A percentile compares a stretch with the other conserved stretches of the same genome.
Evolutionary conservation across 208 protist genomes (phyloP).

Genomic region (Crithidia fasciculata): DNA sequence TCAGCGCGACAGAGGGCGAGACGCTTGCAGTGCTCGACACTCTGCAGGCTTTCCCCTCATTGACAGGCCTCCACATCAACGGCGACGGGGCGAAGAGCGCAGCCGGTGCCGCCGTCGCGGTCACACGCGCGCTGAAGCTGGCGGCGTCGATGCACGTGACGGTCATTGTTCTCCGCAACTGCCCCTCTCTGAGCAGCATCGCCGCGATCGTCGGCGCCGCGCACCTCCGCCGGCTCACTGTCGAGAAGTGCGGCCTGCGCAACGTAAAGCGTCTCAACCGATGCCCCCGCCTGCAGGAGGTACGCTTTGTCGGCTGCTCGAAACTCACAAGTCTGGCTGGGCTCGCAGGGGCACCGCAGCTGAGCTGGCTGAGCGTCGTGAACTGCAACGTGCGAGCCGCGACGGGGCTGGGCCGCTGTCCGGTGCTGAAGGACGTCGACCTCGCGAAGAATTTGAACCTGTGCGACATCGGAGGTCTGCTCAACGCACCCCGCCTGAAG

Average conservation of each 20-base stretch:
- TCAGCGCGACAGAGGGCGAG: neutral
- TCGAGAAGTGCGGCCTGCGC: constrained; percentile 4
- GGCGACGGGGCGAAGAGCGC: constrained; percentile 4
- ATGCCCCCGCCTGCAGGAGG: neutral
- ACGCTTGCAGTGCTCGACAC: neutral
- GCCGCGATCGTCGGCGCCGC: neutral
- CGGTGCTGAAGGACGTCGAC: constrained; percentile 4
- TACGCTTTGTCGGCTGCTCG: neutral
- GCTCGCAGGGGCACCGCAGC: neutral
- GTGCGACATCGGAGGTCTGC: neutral
- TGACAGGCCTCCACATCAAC: constrained; percentile 5
- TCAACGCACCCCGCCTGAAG: neutral
- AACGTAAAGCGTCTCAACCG: constrained; percentile 5
- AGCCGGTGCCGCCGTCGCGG: neutral
- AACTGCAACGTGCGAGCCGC: constrained; percentile 6
- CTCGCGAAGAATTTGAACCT: constrained; percentile 1
- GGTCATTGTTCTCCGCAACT: constrained; percentile 3
- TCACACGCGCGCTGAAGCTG: constrained; percentile 8
- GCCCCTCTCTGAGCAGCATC: constrained; percentile 4
- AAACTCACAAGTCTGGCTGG: constrained; percentile 1
- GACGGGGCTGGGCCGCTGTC: neutral
- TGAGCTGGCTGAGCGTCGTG: neutral
- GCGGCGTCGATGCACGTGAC: constrained; percentile 2
- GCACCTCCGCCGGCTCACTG: constrained; percentile 4
- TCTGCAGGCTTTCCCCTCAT: constrained; percentile 1